Evolutionary conservation across 208 protist genomes (phyloP), one percentile per base, ranked within the genome.

Genomic region (Acanthamoeba polyphaga): DNA sequence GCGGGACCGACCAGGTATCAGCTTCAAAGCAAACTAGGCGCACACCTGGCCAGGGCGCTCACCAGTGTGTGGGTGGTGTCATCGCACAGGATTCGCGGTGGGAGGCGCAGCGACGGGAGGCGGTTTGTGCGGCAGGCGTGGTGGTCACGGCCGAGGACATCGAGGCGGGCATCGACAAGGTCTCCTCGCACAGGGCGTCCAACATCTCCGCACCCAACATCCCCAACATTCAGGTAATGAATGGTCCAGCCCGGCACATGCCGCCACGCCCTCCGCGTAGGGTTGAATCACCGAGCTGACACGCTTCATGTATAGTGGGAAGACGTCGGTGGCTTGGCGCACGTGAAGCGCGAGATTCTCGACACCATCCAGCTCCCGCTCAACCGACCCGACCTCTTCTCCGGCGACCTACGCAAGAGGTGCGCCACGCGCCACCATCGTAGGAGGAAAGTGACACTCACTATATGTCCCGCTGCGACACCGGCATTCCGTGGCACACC

Each of bases 321-420:
- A 68, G 97, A 96, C 95, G 98, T 99, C 89, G 98, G 98, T 38
- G 99, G 99, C 15, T 96, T 99, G 49, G 96, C 89, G 29, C 97
- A 98, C 84, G 99, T 98, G n/a, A 99, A 99, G 96, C 97, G 98
- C 95, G 97, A 98, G 60, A 97, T 99, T 49, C 98, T 98, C 95
- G 98, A 99, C 95, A 99, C 98, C 34, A 98, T 99, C 58, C 98
- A 99, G 70, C 96, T 99, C 34, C 99, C 99, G n/a, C 98, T 99
- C 91, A 97, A 98, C 89, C 97, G 99, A 87, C 98, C 98, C 29
- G 95, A 98, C 84, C 94, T 99, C 29, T 99, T 99, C 96, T 95
- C 98, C 0, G 68, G 60, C 24, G 96, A 92, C 72, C 92, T 97
- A 2, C 53, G 84, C 27, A 87, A 95, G 38, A 55, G 94, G 51